A percentile compares a stretch with the other conserved stretches of the same genome.
Evolutionary conservation across 1,284 basidiomycete species (phyloP).

Genomic region (Vanrija sp.): DNA sequence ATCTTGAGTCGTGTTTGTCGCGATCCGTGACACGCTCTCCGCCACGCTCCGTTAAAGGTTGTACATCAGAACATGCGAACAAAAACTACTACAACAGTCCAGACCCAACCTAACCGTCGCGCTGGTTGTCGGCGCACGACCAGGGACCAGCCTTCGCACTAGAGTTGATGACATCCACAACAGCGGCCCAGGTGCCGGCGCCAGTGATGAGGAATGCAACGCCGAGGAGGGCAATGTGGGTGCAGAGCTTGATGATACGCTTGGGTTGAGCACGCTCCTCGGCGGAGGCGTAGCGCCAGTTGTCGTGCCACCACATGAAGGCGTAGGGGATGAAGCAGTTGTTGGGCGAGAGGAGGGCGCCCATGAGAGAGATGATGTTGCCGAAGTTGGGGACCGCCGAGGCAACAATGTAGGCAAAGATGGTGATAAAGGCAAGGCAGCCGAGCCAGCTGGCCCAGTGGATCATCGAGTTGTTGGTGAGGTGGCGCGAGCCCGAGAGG

Average conservation of each 20-base stretch:
- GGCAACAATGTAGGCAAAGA: slow-evolving; percentile 17
- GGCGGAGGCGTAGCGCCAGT: slow-evolving; percentile 11
- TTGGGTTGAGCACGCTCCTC: neutral
- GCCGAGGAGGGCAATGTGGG: slow-evolving; percentile 2
- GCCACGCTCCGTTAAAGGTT: no score
- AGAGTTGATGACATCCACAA: slow-evolving; percentile 17
- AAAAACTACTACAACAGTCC: no score
- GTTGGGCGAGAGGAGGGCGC: slow-evolving; percentile 21
- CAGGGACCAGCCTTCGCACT: slow-evolving; percentile 9
- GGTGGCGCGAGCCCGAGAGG: slow-evolving; percentile 57
- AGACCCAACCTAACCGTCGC: no score
- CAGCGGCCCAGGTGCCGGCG: slow-evolving; percentile 26
- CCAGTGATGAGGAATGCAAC: slow-evolving; percentile 29
- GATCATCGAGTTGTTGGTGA: slow-evolving; percentile 57
- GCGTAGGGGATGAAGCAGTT: slow-evolving; percentile 16
- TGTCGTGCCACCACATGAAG: slow-evolving; percentile 36
- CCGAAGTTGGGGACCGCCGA: slow-evolving; percentile 24
- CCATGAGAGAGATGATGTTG: slow-evolving; percentile 27
- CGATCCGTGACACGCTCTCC: no score
- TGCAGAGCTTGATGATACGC: neutral
- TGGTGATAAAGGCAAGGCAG: slow-evolving; percentile 40
- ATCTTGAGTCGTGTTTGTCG: no score
- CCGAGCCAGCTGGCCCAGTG: slow-evolving; percentile 60
- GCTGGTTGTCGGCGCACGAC: slow-evolving; percentile 23
- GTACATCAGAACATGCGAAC: no score